These are phyloP conservation scores for Plectosphaerella cucumerina DNA, from an alignment of 2,329 filamentous ascomycete genomes.

Conservation along the genomic window DNA sequence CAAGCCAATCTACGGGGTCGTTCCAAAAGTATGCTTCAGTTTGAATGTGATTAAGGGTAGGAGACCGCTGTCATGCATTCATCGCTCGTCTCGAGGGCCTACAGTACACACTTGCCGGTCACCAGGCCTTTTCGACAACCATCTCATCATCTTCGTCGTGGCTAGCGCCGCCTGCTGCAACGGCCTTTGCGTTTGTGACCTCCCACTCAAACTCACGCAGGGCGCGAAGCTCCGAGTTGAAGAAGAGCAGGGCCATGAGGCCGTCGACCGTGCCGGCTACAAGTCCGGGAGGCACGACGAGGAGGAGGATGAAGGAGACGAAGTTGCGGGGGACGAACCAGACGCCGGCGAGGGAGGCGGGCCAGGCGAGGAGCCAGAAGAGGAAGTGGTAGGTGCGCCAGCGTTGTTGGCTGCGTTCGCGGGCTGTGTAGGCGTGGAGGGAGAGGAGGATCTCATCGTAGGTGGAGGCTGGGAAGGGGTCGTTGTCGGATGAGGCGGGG, in stretches of 20 bases:
- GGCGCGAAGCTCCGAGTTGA: conserved; percentile 75
- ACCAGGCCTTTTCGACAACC: conserved; percentile 16
- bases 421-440: conserved; percentile 61
- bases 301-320: conserved; percentile 73
- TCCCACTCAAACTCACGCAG: conserved; percentile 95
- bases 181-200: conserved; percentile 62
- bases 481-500: conserved; percentile 12
- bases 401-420: conserved; percentile 68
- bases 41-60: no score
- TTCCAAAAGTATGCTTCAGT: no score
- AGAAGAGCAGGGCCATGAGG: conserved; percentile 81
- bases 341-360: conserved; percentile 73
- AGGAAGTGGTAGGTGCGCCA: conserved; percentile 74
- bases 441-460: conserved; percentile 68
- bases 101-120: neutral
- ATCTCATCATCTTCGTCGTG: conserved; percentile 2
- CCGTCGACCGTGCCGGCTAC: conserved; percentile 77
- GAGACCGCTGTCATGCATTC: neutral
- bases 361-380: conserved; percentile 58
- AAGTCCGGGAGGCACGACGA: conserved; percentile 75
- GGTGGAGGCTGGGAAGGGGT: conserved; percentile 17
- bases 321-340: conserved; percentile 76
- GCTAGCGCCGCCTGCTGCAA: conserved; percentile 22
- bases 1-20: no score
- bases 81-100: neutral